Evolutionary conservation across 2,329 filamentous ascomycete genomes (phyloP), one percentile per base, ranked within the genome.

Genomic region (Teratosphaeria gauchensis): DNA sequence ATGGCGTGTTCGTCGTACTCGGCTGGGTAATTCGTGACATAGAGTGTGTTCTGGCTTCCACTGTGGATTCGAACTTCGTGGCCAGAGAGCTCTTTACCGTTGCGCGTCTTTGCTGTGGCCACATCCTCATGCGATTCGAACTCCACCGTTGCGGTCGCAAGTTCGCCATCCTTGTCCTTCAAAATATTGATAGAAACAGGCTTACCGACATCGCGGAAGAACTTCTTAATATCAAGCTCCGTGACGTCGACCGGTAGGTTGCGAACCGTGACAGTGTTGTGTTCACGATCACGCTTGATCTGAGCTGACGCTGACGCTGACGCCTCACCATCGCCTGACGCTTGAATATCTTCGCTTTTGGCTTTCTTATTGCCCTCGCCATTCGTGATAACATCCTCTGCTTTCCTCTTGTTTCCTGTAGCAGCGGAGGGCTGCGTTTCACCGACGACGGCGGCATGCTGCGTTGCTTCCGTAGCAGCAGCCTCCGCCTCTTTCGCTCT

Each of bases 191-290:
- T 77, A 62, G 86, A 86, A 66, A 90, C 89, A 69, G 96, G 88
- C 48, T 85, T 86, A 12, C 94, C 94, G 66, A 92, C 95, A 62
- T 92, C 90, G 68, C 87, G 87, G 76, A 99, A 97, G 72, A 95
- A 97, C 71, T 95, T 89, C 58, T 88, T 84, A 14, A 97, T 76
- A 66, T 87, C 87, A 12, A 83, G 86, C 67, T 90, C 84, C 0
- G 85, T 85, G 0, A 85, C 82, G 57, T 87, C 82, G 3, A 71
- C 66, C 1, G 94, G 91, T 28, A 99, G 75, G 65, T 91, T 88
- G 55, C 83, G 85, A 3, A 96, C 86, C 56, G 95, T 83, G 54
- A 97, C 81, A 0, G 89, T 92, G 0, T 90, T 87, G 72, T 97
- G 88, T 70, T 99, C 94, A 51, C 94, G 86, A 73, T 99, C 92